A percentile compares a stretch with the other conserved stretches of the same genome.
phyloP scores from a whole-genome alignment of 805 yeast species.

The Yarrowia keelungensis region DNA sequence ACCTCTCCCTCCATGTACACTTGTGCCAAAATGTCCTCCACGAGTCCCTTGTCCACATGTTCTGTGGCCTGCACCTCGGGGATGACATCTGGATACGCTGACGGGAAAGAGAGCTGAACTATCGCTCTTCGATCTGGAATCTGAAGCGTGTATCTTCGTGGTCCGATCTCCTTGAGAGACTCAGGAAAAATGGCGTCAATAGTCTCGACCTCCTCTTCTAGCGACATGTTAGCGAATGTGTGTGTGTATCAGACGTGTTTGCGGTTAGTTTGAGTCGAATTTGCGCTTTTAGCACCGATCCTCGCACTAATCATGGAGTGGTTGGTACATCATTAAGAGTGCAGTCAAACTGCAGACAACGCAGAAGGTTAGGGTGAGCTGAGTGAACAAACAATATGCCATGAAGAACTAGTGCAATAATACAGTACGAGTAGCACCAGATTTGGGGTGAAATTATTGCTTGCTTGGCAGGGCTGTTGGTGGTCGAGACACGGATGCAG shows the following conservation, averaged over 20 bases:
- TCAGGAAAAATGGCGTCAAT: constrained; percentile 88
- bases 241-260: background rate
- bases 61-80: constrained; percentile 68
- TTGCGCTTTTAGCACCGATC: constrained; percentile 21
- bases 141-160: constrained; percentile 56
- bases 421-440: no score
- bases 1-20: constrained; percentile 69
- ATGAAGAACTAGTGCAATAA: no score
- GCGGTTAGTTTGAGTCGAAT: background rate
- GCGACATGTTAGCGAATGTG: constrained; percentile 36
- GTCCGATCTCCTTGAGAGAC: constrained; percentile 51
- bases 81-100: constrained; percentile 66
- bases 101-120: constrained; percentile 75
- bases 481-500: no score
- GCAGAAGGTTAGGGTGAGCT: no score
- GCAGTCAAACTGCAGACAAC: no score
- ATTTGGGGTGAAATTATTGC: no score
- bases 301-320: constrained; percentile 23
- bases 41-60: constrained; percentile 51
- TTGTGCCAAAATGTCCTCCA: constrained; percentile 60
- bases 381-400: no score
- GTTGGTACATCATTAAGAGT: background rate
- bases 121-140: constrained; percentile 61
- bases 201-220: constrained; percentile 77
- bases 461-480: no score